Conservation (phyloP, 208 protist species). For the Acanthamoeba triangularis region DNA sequence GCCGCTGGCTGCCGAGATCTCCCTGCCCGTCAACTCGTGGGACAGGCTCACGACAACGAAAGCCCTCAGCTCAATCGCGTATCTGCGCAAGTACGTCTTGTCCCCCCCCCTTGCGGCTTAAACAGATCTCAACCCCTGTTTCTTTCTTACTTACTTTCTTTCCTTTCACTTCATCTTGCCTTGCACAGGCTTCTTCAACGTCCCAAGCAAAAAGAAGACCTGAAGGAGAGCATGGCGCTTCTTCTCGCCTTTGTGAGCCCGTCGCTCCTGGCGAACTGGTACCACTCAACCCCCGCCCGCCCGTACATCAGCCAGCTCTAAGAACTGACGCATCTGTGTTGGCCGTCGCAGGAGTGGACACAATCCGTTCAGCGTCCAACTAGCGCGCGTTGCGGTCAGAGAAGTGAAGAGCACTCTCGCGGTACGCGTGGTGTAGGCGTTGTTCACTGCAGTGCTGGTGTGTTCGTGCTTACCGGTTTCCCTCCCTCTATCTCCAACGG, state of each 20-base stretch:
- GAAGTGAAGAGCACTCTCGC: background rate
- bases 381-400: background rate
- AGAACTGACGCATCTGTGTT: background rate
- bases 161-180: background rate
- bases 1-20: constrained; percentile 19
- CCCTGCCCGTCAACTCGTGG: background rate
- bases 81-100: background rate
- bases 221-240: background rate
- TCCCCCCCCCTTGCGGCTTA: background rate
- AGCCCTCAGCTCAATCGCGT: background rate
- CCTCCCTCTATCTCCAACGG: background rate
- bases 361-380: background rate
- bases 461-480: background rate
- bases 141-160: background rate
- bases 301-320: background rate
- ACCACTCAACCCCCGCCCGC: background rate
- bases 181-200: background rate
- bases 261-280: constrained; percentile 9
- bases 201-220: background rate
- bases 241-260: constrained; percentile 54
- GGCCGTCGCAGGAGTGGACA: background rate
- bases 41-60: background rate
- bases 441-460: too few relatives aligned
- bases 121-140: background rate
- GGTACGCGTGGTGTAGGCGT: background rate